Conservation (phyloP, 2,329 filamentous ascomycete species). For the Didymella keratinophila region DNA sequence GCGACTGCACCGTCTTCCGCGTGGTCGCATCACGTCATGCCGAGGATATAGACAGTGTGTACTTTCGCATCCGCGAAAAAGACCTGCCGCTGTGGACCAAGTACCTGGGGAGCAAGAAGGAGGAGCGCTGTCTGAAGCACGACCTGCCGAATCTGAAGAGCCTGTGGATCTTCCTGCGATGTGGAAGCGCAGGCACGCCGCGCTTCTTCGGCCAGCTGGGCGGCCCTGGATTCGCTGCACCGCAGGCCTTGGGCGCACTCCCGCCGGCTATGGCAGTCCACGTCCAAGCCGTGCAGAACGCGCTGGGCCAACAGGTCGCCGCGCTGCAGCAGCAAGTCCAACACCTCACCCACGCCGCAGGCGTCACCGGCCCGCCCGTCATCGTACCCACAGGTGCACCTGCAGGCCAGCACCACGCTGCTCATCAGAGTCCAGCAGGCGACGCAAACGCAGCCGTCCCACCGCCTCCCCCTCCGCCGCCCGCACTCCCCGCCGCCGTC, state of each 20-base stretch:
- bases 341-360: constrained; percentile 20
- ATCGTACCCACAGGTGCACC: constrained; percentile 1
- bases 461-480: constrained; percentile 22
- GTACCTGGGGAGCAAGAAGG: constrained; percentile 45
- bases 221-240: constrained; percentile 15
- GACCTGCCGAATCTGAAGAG: constrained; percentile 49
- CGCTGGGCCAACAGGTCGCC: constrained; percentile 38
- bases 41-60: constrained; percentile 39
- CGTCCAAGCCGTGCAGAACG: constrained; percentile 36
- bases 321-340: constrained; percentile 40
- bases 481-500: constrained; percentile 18
- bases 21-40: constrained; percentile 43
- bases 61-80: constrained; percentile 48
- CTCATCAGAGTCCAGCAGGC: not conserved
- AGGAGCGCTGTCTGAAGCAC: constrained; percentile 40
- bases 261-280: constrained; percentile 32
- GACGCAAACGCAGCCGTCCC: not conserved
- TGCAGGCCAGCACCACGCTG: not conserved
- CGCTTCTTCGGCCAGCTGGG: constrained; percentile 19
- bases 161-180: constrained; percentile 48
- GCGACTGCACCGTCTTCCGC: constrained; percentile 52
- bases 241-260: constrained; percentile 12
- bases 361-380: constrained; percentile 4
- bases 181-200: constrained; percentile 32
- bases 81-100: constrained; percentile 49